Evolutionary conservation across 768 basidiomycete genomes (phyloP), one percentile per base, ranked within the genome.

Genomic region (Lanmaoa pseudosensibilis): DNA sequence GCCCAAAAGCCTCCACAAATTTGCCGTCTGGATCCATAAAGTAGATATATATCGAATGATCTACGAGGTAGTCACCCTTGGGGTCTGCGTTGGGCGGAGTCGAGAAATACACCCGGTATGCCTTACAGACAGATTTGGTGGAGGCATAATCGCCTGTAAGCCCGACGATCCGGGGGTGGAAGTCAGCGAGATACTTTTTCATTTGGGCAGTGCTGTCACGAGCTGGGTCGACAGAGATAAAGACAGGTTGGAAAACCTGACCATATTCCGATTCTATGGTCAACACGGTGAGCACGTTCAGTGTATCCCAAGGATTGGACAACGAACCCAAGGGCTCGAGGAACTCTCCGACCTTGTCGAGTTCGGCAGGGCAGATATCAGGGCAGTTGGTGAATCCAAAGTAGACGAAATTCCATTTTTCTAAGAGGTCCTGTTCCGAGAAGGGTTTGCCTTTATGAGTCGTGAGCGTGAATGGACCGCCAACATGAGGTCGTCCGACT

Each of bases 331-430:
- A 77, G 46, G 78, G 73, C 33, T 88, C 79, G 41, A 98, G 78
- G 18, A 94, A 86, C 0, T 74, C 78, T 13, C 89, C 85, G 76
- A 98, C 85, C 78, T 98, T 98, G 77, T 99, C 97, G 30, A 99
- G 80, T 74, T 98, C 96, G 52, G 95, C 92, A 1, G 97, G 97
- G 69, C 97, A 99, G 52, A 99, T 98, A 73, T 99, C 97, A 7
- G 97, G 96, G 73, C 97, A 99, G 73, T 99, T 96, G 32, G 96
- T 95, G 78, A 98, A 99, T n/a, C 97, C 97, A 74, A 99, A 99
- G 76, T 98, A 92, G 45, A 92, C 81, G 56, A 92, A 75, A n/a
- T 81, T 89, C 92, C 92, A 98, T 75, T 91, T 90, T 36, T 94
- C 95, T 25, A 89, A 72, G 45, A 98, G 76, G 66, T 96, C 83